These are phyloP conservation scores for Nigrospora osmanthi DNA, from an alignment of 2,329 filamentous ascomycete species.

Conservation along the genomic window DNA sequence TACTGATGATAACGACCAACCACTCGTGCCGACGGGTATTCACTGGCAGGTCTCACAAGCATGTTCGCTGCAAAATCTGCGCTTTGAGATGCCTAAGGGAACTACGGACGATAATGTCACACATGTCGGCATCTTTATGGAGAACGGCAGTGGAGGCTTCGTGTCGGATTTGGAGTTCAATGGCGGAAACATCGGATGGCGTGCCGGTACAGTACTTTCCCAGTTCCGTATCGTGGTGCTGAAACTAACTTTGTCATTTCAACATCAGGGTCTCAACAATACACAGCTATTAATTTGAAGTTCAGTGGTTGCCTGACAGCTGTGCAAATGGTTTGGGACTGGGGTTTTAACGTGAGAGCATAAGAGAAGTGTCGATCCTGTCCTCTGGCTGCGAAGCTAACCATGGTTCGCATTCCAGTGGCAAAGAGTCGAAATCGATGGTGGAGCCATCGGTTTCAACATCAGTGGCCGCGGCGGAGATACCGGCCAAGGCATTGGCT, in stretches of 20 bases:
- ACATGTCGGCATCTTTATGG: constrained; percentile 54
- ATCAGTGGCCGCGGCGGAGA: constrained; percentile 39
- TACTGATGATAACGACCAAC: constrained; percentile 39
- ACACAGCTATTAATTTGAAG: constrained; percentile 47
- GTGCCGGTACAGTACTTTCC: too few relatives aligned
- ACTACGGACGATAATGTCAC: constrained; percentile 31
- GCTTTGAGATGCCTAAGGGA: constrained; percentile 42
- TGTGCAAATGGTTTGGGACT: constrained; percentile 51
- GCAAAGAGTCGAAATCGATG: background rate
- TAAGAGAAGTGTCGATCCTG: too few relatives aligned
- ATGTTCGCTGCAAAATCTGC: constrained; percentile 49
- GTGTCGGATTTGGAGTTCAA: constrained; percentile 52
- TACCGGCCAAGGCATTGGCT: constrained; percentile 32
- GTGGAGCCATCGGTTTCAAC: constrained; percentile 7
- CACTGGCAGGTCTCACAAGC: constrained; percentile 55
- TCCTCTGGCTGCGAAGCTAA: too few relatives aligned
- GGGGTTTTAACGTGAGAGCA: constrained; percentile 49
- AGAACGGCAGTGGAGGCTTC: constrained; percentile 52
- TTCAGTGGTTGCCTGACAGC: constrained; percentile 43
- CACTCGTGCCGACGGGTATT: constrained; percentile 35
- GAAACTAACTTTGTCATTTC: too few relatives aligned
- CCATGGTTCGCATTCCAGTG: too few relatives aligned
- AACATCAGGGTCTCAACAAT: constrained; percentile 57
- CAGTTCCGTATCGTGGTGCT: too few relatives aligned
- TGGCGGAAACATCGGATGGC: constrained; percentile 48